These are phyloP conservation scores for Vaccinium vitisidaea DNA, from an alignment of 148 eudicot species.

Conservation along the genomic window DNA sequence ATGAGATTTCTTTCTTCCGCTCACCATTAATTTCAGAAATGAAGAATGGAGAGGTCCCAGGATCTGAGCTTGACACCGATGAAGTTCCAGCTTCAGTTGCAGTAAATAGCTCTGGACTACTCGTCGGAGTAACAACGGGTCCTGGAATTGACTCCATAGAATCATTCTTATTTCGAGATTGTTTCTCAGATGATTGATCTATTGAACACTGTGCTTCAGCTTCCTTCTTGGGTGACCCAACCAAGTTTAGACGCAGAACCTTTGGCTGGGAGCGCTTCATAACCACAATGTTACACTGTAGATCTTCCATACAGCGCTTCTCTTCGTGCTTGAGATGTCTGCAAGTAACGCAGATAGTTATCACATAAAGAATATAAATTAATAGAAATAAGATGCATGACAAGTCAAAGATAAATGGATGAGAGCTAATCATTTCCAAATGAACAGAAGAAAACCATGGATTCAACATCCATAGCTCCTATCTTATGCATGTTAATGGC, in stretches of 20 bases:
- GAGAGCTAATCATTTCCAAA: conserved; percentile 5
- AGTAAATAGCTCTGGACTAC: conserved; percentile 86
- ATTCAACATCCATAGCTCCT: not conserved
- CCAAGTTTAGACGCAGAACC: conserved; percentile 71
- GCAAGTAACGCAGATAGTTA: conserved; percentile 14
- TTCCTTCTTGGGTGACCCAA: conserved; percentile 65
- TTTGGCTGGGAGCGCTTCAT: conserved; percentile 84
- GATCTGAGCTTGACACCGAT: conserved; percentile 87
- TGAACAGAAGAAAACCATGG: not conserved
- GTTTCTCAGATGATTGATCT: conserved; percentile 34
- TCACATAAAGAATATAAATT: not conserved
- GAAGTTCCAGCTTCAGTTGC: conserved; percentile 91
- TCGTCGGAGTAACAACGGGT: conserved; percentile 76
- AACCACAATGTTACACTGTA: conserved; percentile 85
- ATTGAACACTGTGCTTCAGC: conserved; percentile 33
- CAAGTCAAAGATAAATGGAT: not conserved
- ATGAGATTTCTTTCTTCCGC: conserved; percentile 45
- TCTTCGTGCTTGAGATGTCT: conserved; percentile 84
- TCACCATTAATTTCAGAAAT: conserved; percentile 34
- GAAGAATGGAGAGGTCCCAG: conserved; percentile 72
- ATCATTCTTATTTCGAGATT: conserved; percentile 24
- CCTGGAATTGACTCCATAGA: conserved; percentile 46
- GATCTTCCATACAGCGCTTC: conserved; percentile 87
- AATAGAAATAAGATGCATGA: conserved; percentile 1
- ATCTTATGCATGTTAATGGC: not conserved